Evolutionary conservation across 129 eudicot genomes (phyloP).

Genomic region (Deinandra increscens): DNA sequence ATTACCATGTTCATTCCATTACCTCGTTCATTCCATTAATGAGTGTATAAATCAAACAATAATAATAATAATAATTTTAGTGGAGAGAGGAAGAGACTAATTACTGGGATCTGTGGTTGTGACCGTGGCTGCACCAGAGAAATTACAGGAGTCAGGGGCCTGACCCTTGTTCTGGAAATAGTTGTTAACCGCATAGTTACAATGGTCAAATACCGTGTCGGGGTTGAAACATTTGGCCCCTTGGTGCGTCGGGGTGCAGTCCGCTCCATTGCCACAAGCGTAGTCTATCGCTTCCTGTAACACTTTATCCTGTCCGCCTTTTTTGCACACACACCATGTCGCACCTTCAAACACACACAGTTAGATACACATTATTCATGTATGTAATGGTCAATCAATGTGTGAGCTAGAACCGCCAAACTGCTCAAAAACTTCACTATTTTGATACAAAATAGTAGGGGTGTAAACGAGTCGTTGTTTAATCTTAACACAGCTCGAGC

Average conservation of each 20-base stretch:
- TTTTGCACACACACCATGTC: conserved; percentile 76
- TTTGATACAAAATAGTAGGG: no score
- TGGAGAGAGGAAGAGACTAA: neutral
- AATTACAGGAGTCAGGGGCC: conserved; percentile 57
- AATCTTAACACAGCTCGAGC: no score
- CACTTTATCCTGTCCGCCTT: conserved; percentile 42
- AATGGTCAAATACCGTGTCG: conserved; percentile 68
- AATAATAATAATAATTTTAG: neutral
- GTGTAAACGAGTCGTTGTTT: no score
- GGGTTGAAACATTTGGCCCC: conserved; percentile 67
- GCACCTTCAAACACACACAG: conserved; percentile 30
- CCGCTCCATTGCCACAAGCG: conserved; percentile 94
- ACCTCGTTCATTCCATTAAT: no score
- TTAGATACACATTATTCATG: neutral
- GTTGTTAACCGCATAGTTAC: conserved; percentile 80
- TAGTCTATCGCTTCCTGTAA: conserved; percentile 71
- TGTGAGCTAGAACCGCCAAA: no score
- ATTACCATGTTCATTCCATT: no score
- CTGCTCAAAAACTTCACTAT: no score
- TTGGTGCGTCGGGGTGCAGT: conserved; percentile 61
- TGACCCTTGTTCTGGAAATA: conserved; percentile 69
- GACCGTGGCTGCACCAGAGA: conserved; percentile 57
- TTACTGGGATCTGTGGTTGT: conserved; percentile 67
- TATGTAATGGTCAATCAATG: no score
- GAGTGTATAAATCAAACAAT: neutral